Evolutionary conservation across 345 rosid species (phyloP), one percentile per base, ranked within the genome.

Genomic region (Boechera retrofracta): DNA sequence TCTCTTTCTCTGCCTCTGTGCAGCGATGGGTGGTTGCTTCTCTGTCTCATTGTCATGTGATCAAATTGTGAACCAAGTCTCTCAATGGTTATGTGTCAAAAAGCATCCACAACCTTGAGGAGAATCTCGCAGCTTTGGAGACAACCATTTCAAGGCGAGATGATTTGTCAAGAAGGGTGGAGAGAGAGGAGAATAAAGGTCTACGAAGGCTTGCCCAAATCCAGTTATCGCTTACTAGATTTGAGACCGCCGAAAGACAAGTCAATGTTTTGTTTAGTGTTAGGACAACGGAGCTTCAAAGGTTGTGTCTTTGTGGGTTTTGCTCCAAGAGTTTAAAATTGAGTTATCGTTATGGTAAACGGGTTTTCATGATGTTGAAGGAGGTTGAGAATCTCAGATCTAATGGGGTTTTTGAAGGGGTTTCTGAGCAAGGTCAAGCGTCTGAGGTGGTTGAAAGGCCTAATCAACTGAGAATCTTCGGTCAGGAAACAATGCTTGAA

Each of bases 291-390:
- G 70, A 49, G 18, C 44, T 51, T 6, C 4, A 79, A 7, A 56
- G 60, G 10, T 33, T 67, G 28, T 78, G 71, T 32, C n/a, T 64
- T 28, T 51, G 53, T 38, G 70, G 69, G 35, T 5, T 55, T 65
- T 65, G 72, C 26, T 65, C 66, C 5, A 66, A 45, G 11, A 74
- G 10, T 45, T 31, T 66, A 21, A 21, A 21, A 21, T 21, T 21
- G 24, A 21, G 24, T 21, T 21, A 21, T 21, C 24, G 1, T 21
- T 21, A 21, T 21, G 24, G 1, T 1, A 21, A 21, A 21, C 1
- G 1, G 24, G 16, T 16, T 16, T 16, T 16, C 16, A 16, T 16
- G 16, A 16, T 16, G 16, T 16, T 21, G 24, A 21, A 21, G 24
- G 24, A 1, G 24, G 24, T 21, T 21, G 24, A 21, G 24, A 21